Percentiles rank a stretch among this genome's conserved stretches.
Evolutionary conservation across 305 asterid species (phyloP).

Genomic region (Solanum hybrid): DNA sequence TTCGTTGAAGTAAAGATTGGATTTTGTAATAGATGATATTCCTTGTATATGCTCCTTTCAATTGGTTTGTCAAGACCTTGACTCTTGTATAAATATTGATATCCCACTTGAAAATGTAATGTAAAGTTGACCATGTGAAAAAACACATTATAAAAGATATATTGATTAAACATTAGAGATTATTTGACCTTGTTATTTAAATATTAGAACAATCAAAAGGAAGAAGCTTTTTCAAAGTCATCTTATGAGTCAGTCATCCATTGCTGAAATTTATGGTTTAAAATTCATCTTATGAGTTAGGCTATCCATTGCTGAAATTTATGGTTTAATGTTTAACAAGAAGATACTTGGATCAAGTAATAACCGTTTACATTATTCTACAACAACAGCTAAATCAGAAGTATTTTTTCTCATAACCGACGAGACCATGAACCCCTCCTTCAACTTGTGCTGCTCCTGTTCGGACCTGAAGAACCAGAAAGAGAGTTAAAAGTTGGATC

Average conservation of each 20-base stretch:
- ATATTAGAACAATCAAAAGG: too few relatives aligned
- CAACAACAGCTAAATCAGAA: conserved; percentile 19
- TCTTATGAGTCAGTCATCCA: neutral
- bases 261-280: neutral
- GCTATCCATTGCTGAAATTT: neutral
- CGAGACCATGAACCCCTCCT: conserved; percentile 87
- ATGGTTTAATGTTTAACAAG: neutral
- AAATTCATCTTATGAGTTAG: neutral
- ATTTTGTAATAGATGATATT: neutral
- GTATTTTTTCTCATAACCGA: conserved; percentile 68
- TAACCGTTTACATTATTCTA: neutral
- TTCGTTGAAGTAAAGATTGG: neutral
- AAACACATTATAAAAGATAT: neutral
- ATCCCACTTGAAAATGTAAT: neutral
- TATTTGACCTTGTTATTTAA: neutral
- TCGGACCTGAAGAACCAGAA: conserved; percentile 43
- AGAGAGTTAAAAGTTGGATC: neutral
- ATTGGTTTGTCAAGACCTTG: neutral
- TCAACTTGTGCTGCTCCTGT: conserved; percentile 90
- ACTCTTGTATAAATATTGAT: neutral
- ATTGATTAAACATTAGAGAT: neutral
- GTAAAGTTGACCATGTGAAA: neutral
- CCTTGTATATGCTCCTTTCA: neutral
- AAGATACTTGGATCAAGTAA: neutral
- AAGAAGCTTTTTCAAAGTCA: neutral